Evolutionary conservation across 768 basidiomycete species (phyloP).

Genomic region (Amanita fuliginea): DNA sequence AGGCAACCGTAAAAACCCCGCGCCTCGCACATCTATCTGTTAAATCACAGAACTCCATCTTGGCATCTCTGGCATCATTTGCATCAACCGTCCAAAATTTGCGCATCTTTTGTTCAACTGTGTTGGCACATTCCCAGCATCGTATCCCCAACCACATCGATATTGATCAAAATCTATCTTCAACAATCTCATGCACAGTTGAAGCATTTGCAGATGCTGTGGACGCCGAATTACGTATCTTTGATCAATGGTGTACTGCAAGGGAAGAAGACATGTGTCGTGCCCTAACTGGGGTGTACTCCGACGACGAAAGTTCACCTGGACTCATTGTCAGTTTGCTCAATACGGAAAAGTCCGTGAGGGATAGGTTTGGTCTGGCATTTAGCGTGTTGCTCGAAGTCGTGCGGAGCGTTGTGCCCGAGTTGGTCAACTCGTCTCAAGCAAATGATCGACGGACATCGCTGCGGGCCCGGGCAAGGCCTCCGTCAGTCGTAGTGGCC

Average conservation of each 20-base stretch:
- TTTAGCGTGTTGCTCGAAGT: slow-evolving; percentile 48
- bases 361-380: slow-evolving; percentile 42
- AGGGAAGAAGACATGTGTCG: slow-evolving; percentile 57
- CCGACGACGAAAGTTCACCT: slow-evolving; percentile 13
- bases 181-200: slow-evolving; percentile 42
- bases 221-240: slow-evolving; percentile 40
- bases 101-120: slow-evolving; percentile 43
- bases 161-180: slow-evolving; percentile 6
- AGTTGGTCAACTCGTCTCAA: neutral
- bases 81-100: slow-evolving; percentile 56
- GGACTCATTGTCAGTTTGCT: slow-evolving; percentile 54
- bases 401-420: slow-evolving; percentile 23
- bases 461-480: slow-evolving; percentile 14
- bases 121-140: slow-evolving; percentile 27
- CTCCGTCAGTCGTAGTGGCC: slow-evolving; percentile 45
- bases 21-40: slow-evolving; percentile 59
- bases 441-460: slow-evolving; percentile 11
- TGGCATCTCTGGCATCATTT: slow-evolving; percentile 42
- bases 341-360: slow-evolving; percentile 46
- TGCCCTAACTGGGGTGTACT: slow-evolving; percentile 36
- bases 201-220: slow-evolving; percentile 79
- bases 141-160: slow-evolving; percentile 8
- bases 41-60: slow-evolving; percentile 52
- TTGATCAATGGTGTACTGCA: slow-evolving; percentile 62
- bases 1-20: slow-evolving; percentile 45